Percentiles rank a stretch among this genome's conserved stretches.
Conservation (phyloP, 371 early-diverging fungal genomes). For the Mucor circinelloides region DNA sequence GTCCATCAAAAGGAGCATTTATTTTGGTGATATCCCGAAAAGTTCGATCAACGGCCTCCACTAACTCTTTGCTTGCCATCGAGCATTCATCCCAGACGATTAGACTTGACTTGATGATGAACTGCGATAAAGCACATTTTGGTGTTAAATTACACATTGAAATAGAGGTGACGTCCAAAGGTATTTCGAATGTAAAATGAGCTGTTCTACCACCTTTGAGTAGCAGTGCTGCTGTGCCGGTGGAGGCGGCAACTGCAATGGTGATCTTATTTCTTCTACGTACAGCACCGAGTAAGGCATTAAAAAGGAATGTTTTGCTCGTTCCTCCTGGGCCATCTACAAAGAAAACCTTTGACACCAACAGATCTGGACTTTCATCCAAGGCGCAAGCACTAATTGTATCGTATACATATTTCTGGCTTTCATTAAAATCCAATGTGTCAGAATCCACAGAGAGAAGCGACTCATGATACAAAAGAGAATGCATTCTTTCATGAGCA, state of each 20-base stretch:
- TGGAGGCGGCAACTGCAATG: slow-evolving; percentile 22
- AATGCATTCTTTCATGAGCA: no score
- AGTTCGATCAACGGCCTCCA: slow-evolving; percentile 28
- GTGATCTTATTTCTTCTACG: not conserved
- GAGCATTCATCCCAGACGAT: slow-evolving; percentile 44
- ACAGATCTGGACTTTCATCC: no score
- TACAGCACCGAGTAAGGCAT: not conserved
- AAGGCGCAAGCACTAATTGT: no score
- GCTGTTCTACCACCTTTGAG: slow-evolving; percentile 33
- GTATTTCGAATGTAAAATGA: slow-evolving; percentile 29
- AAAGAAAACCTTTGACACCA: no score
- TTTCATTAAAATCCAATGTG: no score
- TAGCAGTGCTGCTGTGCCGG: slow-evolving; percentile 32
- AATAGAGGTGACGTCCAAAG: slow-evolving; percentile 7
- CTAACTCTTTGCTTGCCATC: slow-evolving; percentile 17
- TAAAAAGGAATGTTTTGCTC: slow-evolving; percentile 9
- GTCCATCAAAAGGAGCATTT: slow-evolving; percentile 31
- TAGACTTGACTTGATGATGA: slow-evolving; percentile 9
- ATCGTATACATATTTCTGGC: no score
- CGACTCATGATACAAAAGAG: no score
- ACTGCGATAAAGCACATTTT: not conserved
- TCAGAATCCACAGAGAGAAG: no score
- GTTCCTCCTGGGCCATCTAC: no score
- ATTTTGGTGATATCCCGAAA: slow-evolving; percentile 23
- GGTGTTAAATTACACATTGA: slow-evolving; percentile 15